Percentiles rank a stretch among this genome's conserved stretches.
Conservation (phyloP, 2,329 filamentous ascomycete species). For the Sarocladium kiliense region DNA sequence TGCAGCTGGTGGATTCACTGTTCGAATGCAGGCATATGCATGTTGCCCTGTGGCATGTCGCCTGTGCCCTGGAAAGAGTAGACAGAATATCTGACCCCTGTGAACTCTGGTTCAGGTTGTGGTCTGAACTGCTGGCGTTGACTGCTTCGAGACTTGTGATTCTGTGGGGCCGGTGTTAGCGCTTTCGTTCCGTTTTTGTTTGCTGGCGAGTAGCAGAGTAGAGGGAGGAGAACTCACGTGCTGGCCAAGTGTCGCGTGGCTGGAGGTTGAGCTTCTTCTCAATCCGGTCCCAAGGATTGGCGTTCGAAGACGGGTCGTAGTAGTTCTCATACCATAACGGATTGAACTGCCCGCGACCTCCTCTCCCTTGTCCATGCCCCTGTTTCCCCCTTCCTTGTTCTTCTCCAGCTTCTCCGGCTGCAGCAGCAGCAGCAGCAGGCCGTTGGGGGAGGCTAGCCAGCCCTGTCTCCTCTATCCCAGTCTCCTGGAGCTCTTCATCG, state of each 20-base stretch:
- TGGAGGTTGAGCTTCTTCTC: conserved; percentile 35
- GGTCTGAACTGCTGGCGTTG: background rate
- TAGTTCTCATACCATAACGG: conserved; percentile 59
- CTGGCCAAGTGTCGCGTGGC: background rate
- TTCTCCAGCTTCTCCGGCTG: background rate
- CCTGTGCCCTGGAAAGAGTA: too few species aligned
- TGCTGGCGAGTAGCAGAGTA: background rate
- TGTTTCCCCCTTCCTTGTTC: conserved; percentile 10
- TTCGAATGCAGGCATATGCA: too few species aligned
- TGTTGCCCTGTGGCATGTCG: too few species aligned
- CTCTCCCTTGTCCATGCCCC: background rate
- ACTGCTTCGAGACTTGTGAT: background rate
- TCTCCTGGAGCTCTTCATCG: conserved; percentile 21
- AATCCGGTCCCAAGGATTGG: conserved; percentile 65
- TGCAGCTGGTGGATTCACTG: too few species aligned
- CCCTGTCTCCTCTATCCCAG: background rate
- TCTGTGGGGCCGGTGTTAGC: background rate
- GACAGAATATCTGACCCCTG: too few species aligned
- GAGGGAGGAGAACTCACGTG: background rate
- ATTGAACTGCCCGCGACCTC: conserved; percentile 1
- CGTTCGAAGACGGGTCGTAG: conserved; percentile 63
- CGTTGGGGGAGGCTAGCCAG: background rate
- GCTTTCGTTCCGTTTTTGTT: too few species aligned
- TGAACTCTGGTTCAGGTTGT: background rate
- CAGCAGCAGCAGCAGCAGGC: background rate